Base-by-base conservation (phyloP, 164 flowering plant genomes). In the Aristolochia californica region DNA sequence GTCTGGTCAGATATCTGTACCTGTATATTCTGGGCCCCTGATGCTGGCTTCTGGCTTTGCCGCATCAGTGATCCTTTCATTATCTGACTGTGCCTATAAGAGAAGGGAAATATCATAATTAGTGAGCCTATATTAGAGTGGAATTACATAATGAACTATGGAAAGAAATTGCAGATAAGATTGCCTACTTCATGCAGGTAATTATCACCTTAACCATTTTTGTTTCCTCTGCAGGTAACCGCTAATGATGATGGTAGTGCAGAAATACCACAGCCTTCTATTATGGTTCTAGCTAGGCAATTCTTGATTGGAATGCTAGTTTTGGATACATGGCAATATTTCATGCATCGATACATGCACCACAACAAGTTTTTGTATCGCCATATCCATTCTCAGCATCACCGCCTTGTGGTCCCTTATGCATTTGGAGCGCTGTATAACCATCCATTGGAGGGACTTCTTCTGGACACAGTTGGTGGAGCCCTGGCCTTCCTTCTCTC, bases 311-410 rank as follows among this genome's bases (percentile, higher is more conserved):
- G 84, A 52, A 89, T 89, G 97, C 22, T 84, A 43, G 83, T 89
- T 18, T 17, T 93, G 53, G 97, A 93, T 58, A 87, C 99, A 15
- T 93, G 96, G 95, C 99, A 90, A 60, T 93, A 90, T 68, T 87
- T 94, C 56, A 81, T 84, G 87, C 99, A 94, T 58, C 66, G 99
- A 56, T 90, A 81, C 68, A 87, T 93, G 97, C 99, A 93, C 61
- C 85, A 84, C 43, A 90, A 90, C 81, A 94, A 87, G 71, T 94
- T 89, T 70, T 59, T 94, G 66, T 90, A 87, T 70, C 76, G 79
- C 15, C 95, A 94, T 55, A 78, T 94, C 70, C 99, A 90, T 73
- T 87, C 97, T 38, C 93, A 76, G 45, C 99, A 90, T 65, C 97
- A 90, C 63, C 81, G 88, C 20, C 95, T 94, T 44, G 74, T 87